Percentiles rank a stretch among this genome's conserved stretches.
Conservation (phyloP, 352 stramenopile species). For the Pilasporangium apinafurcum region DNA sequence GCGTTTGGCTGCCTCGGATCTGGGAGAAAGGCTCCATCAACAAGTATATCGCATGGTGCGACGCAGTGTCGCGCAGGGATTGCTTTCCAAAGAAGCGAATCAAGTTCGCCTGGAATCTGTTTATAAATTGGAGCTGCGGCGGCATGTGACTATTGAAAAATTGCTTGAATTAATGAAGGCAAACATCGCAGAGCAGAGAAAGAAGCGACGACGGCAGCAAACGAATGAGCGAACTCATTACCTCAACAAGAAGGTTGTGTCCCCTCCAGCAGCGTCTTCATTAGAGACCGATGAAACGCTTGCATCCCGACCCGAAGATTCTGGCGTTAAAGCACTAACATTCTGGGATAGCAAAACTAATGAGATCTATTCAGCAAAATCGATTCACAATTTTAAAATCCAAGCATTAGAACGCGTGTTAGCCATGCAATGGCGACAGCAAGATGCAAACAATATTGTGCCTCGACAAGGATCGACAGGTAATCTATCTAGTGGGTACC, state of each 20-base stretch:
- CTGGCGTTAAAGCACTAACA: too few relatives aligned
- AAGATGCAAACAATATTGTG: background rate
- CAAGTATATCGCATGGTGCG: constrained; percentile 29
- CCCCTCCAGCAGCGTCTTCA: too few relatives aligned
- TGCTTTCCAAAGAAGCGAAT: constrained; percentile 37
- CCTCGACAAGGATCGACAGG: background rate
- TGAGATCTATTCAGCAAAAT: constrained; percentile 21
- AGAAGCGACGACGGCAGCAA: constrained; percentile 4
- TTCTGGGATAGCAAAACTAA: constrained; percentile 2
- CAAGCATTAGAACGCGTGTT: constrained; percentile 45
- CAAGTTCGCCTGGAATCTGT: constrained; percentile 41
- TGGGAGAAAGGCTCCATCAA: constrained; percentile 43
- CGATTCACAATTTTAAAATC: constrained; percentile 52
- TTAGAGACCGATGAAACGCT: too few relatives aligned
- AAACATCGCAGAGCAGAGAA: constrained; percentile 6
- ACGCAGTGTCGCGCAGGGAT: constrained; percentile 30
- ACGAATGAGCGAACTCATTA: constrained; percentile 5
- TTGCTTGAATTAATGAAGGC: constrained; percentile 27
- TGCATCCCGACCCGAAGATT: background rate
- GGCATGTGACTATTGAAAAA: constrained; percentile 43
- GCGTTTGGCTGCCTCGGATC: constrained; percentile 15
- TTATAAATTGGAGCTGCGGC: constrained; percentile 53
- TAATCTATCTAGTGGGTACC: background rate
- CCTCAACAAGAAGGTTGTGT: background rate
- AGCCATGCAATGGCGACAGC: constrained; percentile 10